Base-by-base conservation (phyloP, 345 rosid species). In the Mercurialis annua region DNA sequence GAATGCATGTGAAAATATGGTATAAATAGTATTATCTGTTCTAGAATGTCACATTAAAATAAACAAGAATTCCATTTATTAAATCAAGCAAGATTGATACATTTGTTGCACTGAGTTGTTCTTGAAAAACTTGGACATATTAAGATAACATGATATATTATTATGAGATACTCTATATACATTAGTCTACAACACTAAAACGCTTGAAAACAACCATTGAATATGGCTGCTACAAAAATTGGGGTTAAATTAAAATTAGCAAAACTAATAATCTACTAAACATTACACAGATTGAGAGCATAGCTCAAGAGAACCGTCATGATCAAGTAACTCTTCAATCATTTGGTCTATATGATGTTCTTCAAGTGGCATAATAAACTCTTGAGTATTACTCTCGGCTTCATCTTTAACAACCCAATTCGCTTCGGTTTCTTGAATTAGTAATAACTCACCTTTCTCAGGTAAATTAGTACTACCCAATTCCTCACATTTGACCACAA, bases 281-380 rank as follows among this genome's bases (percentile, higher is more conserved):
- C 62, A 77, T 77, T 64, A 82, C 68, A 72, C 46, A 54, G 80
- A 55, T 70, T 71, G 81, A 71, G 84, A 78, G 73, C 90, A 85
- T 14, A 94, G 75, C 83, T 94, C 97, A 12, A 91, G 75, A 9
- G 98, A 89, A 15, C 99, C 95, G 24, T 85, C 95, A 27, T 85
- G 79, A 50, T 94, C 87, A 68, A 87, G 90, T 76, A 94, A 71
- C 59, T 94, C 98, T 66, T 91, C 87, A 43, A 94, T 94, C 99
- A 94, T 94, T 74, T 94, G 99, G 85, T 89, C 88, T 4, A 94
- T 87, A 71, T 94, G 95, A 68, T 85, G 88, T 52, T 94, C 99
- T 76, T 94, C 99, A 10, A 94, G 85, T 27, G 86, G 81, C 71
- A 71, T 80, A 60, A 69, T 33, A 43, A 81, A 76, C 53, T 61